phyloP scores from a whole-genome alignment of 2,329 filamentous ascomycete species.

The Pyrenochaeta sp. region DNA sequence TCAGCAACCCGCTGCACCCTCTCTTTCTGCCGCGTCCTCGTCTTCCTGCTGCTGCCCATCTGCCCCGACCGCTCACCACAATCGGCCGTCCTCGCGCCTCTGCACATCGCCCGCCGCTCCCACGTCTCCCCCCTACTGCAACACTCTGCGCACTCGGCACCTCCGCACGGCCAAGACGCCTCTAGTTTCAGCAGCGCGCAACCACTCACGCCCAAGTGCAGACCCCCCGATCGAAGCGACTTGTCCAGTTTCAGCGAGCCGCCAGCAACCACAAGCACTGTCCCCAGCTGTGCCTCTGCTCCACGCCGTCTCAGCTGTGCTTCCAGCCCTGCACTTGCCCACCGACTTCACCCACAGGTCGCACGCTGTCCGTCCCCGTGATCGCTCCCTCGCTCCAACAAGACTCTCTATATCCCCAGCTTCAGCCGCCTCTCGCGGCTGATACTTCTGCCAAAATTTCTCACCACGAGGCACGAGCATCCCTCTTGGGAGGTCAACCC shows the following conservation, averaged over 20 bases:
- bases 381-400: slow-evolving; percentile 10
- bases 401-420: slow-evolving; percentile 28
- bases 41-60: too few species aligned
- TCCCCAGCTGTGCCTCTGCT: slow-evolving; percentile 18
- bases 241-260: slow-evolving; percentile 27
- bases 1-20: slow-evolving; percentile 9
- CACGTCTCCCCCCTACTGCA: slow-evolving; percentile 3
- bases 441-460: slow-evolving; percentile 59
- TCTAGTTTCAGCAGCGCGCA: slow-evolving; percentile 33
- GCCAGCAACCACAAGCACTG: slow-evolving; percentile 9
- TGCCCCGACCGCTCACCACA: too few species aligned
- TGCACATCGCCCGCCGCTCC: background rate
- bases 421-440: slow-evolving; percentile 49
- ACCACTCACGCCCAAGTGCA: slow-evolving; percentile 21
- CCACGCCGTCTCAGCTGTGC: slow-evolving; percentile 44
- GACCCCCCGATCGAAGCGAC: slow-evolving; percentile 14
- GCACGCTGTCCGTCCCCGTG: slow-evolving; percentile 20
- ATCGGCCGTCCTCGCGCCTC: too few species aligned
- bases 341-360: slow-evolving; percentile 17
- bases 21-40: background rate
- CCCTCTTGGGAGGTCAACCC: slow-evolving; percentile 66
- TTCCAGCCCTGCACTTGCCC: slow-evolving; percentile 28
- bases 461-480: slow-evolving; percentile 64
- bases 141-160: slow-evolving; percentile 24
- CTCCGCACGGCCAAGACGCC: slow-evolving; percentile 34